phyloP scores from a whole-genome alignment of 352 stramenopile species.

The Pythium sukuiense region DNA sequence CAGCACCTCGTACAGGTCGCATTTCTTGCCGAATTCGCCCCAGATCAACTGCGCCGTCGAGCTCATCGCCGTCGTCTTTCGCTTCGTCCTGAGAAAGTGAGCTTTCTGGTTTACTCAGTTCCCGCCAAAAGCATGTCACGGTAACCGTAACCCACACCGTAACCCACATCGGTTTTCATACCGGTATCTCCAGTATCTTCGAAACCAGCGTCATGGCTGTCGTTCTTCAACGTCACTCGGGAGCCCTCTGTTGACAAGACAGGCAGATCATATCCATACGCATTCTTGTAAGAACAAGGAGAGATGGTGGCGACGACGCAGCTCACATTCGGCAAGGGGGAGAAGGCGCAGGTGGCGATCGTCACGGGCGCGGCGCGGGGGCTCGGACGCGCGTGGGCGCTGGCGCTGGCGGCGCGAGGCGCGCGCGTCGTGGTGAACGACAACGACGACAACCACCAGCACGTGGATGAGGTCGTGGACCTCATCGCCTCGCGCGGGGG shows the following conservation, averaged over 20 bases:
- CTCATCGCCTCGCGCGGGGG: slow-evolving; percentile 39
- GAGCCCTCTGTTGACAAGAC: slow-evolving; percentile 20
- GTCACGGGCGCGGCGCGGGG: slow-evolving; percentile 56
- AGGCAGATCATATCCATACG: neutral
- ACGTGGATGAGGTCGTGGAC: slow-evolving; percentile 47
- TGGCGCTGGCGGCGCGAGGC: slow-evolving; percentile 46
- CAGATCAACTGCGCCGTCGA: slow-evolving; percentile 48
- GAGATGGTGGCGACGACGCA: slow-evolving; percentile 19
- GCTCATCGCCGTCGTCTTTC: slow-evolving; percentile 21
- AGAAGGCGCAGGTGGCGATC: slow-evolving; percentile 59
- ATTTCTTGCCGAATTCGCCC: slow-evolving; percentile 57
- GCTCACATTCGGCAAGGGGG: slow-evolving; percentile 47
- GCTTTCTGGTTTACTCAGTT: slow-evolving; percentile 6
- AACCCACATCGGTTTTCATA: neutral
- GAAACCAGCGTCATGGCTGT: slow-evolving; percentile 2
- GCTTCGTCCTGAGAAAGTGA: neutral
- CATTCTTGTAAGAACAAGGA: neutral
- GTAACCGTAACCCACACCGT: neutral
- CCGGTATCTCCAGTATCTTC: neutral
- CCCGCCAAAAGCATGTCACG: slow-evolving; percentile 23
- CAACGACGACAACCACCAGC: slow-evolving; percentile 46
- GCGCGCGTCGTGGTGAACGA: slow-evolving; percentile 70
- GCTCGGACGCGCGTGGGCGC: slow-evolving; percentile 50
- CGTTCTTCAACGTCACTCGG: slow-evolving; percentile 14
- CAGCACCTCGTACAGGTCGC: slow-evolving; percentile 81